A percentile compares a stretch with the other conserved stretches of the same genome.
phyloP scores from a whole-genome alignment of 2,329 filamentous ascomycete species.

The Colletotrichum phormii region DNA sequence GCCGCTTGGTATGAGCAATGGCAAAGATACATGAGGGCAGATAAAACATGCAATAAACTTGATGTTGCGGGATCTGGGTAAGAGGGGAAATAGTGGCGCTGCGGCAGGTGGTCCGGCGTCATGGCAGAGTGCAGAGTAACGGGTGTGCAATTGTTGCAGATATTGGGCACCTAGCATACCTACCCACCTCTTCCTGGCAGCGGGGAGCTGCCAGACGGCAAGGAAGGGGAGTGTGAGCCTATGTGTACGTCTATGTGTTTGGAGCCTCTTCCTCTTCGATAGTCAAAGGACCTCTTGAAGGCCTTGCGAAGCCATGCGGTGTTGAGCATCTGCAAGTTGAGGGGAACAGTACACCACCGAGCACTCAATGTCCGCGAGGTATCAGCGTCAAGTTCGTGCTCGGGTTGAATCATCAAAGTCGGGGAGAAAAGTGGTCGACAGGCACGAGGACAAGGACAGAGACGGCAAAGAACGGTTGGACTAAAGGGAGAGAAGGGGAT shows the following conservation, averaged over 20 bases:
- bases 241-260: not conserved
- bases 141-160: not conserved
- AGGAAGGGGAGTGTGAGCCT: not conserved
- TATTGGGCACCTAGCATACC: not conserved
- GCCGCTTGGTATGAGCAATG: not conserved
- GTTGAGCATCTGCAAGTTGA: conserved; percentile 5
- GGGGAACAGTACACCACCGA: not conserved
- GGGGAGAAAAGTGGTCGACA: not conserved
- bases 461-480: not conserved
- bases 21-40: not conserved
- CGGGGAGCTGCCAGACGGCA: conserved; percentile 19
- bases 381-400: conserved; percentile 16
- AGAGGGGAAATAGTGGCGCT: not conserved
- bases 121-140: not conserved
- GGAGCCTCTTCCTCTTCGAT: not conserved
- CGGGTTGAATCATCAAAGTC: not conserved
- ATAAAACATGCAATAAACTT: not conserved
- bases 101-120: not conserved
- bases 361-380: not conserved
- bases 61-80: not conserved
- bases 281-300: not conserved
- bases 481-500: not conserved
- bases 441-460: not conserved
- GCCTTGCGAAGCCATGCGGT: conserved; percentile 10
- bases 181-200: not conserved